These are phyloP conservation scores for Cercophora newfieldiana DNA, from an alignment of 495 filamentous ascomycete genomes.

Conservation along the genomic window DNA sequence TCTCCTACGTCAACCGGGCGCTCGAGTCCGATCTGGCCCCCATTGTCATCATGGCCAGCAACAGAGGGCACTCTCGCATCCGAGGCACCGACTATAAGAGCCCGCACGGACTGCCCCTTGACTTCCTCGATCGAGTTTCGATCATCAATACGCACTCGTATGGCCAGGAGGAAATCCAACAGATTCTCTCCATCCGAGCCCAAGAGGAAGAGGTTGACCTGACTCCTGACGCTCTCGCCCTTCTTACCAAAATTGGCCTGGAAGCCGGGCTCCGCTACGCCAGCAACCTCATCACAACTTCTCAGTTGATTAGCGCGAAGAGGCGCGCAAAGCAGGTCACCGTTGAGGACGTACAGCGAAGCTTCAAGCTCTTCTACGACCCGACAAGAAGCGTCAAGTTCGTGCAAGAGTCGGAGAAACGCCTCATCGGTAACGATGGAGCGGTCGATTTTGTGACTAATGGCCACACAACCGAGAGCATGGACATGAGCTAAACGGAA, in stretches of 20 bases:
- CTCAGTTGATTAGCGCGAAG: conserved; percentile 76
- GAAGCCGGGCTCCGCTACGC: conserved; percentile 92
- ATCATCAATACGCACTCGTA: conserved; percentile 97
- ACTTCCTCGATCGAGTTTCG: conserved; percentile 93
- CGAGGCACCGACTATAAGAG: conserved; percentile 88
- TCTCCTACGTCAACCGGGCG: conserved; percentile 96
- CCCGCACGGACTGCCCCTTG: conserved; percentile 90
- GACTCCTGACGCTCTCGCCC: conserved; percentile 80
- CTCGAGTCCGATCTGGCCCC: conserved; percentile 91
- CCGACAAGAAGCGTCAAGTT: conserved; percentile 84
- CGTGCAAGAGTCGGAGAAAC: conserved; percentile 84
- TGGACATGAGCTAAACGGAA: conserved; percentile 64
- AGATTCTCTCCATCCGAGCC: conserved; percentile 87
- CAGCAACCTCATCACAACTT: conserved; percentile 93
- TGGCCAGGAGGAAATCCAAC: conserved; percentile 76
- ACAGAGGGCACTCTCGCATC: conserved; percentile 88
- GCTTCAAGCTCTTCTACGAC: conserved; percentile 92
- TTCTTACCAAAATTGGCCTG: conserved; percentile 92
- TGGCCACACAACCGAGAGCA: conserved; percentile 61
- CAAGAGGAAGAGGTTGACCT: conserved; percentile 95
- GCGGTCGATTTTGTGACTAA: conserved; percentile 70
- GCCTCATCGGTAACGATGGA: conserved; percentile 86
- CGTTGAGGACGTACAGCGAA: conserved; percentile 86
- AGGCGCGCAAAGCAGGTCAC: conserved; percentile 75
- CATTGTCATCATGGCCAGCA: conserved; percentile 99